These are phyloP conservation scores for Talaromyces sp. DNA, from an alignment of 2,329 filamentous ascomycete species.

Conservation along the genomic window DNA sequence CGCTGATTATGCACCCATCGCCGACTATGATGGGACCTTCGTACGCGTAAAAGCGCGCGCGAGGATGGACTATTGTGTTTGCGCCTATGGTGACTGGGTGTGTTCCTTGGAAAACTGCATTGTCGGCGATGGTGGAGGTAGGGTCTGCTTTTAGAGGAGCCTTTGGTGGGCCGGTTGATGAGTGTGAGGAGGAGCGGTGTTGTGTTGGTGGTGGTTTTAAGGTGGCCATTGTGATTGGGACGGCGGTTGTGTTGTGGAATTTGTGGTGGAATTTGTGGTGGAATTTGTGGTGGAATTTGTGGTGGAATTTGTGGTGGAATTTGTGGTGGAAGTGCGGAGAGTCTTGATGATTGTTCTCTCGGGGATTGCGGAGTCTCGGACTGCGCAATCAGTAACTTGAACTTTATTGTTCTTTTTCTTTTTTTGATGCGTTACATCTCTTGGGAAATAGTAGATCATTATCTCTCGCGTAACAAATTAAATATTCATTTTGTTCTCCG, in stretches of 20 bases:
- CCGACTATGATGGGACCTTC: constrained; percentile 79
- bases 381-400: neutral
- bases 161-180: constrained; percentile 32
- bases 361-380: constrained; percentile 21
- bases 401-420: no score
- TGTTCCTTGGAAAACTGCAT: constrained; percentile 58
- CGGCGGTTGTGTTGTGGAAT: neutral
- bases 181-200: constrained; percentile 27
- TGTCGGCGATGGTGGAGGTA: constrained; percentile 44
- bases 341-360: no score
- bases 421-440: no score
- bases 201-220: constrained; percentile 34
- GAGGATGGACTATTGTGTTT: constrained; percentile 83
- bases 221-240: constrained; percentile 21
- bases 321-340: constrained; percentile 10
- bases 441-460: no score
- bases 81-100: constrained; percentile 78
- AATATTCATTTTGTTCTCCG: neutral
- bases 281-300: constrained; percentile 3
- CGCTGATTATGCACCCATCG: constrained; percentile 78
- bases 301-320: constrained; percentile 3
- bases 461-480: no score
- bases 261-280: constrained; percentile 9
- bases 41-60: constrained; percentile 75
- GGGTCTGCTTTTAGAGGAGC: constrained; percentile 42